Evolutionary conservation across 1,284 basidiomycete species (phyloP).

Genomic region (Cryptococcus wingfieldii): DNA sequence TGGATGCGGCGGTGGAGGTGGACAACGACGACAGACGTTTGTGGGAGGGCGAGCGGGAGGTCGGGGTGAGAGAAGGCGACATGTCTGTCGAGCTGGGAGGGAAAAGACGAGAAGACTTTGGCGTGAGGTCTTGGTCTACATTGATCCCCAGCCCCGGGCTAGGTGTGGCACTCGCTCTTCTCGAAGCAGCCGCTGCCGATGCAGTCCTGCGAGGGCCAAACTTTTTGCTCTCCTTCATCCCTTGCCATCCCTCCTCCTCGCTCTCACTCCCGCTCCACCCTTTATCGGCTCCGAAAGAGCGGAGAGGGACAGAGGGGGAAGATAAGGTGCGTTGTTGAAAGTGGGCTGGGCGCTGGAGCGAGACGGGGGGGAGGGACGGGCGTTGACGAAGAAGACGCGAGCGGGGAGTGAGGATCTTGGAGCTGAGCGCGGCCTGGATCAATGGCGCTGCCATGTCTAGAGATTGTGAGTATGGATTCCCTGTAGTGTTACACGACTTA

Average conservation of each 20-base stretch:
- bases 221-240: slow-evolving; percentile 10
- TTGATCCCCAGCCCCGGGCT: background rate
- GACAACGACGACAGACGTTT: slow-evolving; percentile 2
- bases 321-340: background rate
- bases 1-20: background rate
- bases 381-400: slow-evolving; percentile 16
- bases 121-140: background rate
- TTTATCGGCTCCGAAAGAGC: slow-evolving; percentile 1
- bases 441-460: slow-evolving; percentile 27
- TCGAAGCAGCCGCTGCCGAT: background rate
- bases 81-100: background rate
- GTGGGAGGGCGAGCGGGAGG: background rate
- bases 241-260: slow-evolving; percentile 38
- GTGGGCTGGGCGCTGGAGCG: background rate
- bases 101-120: background rate
- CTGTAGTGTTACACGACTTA: slow-evolving; percentile 10
- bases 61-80: no score
- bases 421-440: slow-evolving; percentile 25
- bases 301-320: background rate
- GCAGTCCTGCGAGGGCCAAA: background rate
- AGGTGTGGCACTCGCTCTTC: background rate
- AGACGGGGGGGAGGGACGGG: background rate
- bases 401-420: slow-evolving; percentile 28
- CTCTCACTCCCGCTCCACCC: slow-evolving; percentile 40
- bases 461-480: background rate